Percentiles rank a stretch among this genome's conserved stretches.
phyloP scores from a whole-genome alignment of 768 basidiomycete species.

The Pleurotus citrinopileatus region DNA sequence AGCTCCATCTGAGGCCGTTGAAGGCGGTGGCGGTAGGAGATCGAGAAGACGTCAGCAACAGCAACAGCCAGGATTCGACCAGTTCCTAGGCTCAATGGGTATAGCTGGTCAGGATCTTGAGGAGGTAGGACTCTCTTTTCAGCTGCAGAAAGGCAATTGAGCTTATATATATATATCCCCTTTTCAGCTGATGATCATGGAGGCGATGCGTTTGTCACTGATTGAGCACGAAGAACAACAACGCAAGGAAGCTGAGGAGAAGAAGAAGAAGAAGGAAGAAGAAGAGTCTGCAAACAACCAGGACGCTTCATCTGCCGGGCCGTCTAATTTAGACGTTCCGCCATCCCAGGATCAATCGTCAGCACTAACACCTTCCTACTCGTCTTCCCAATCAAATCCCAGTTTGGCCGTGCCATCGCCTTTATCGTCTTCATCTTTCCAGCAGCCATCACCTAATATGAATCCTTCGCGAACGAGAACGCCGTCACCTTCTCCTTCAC shows the following conservation, averaged over 20 bases:
- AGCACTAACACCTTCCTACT: constrained; percentile 24
- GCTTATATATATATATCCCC: neutral
- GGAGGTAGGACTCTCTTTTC: constrained; percentile 59
- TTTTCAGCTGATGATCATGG: constrained; percentile 92
- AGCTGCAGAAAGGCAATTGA: neutral
- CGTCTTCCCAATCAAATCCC: constrained; percentile 13
- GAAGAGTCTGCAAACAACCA: constrained; percentile 30
- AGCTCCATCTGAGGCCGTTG: constrained; percentile 42
- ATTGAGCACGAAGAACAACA: constrained; percentile 95
- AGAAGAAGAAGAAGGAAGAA: constrained; percentile 60
- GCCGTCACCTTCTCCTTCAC: constrained; percentile 6
- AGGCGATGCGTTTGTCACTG: constrained; percentile 95
- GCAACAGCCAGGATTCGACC: constrained; percentile 54
- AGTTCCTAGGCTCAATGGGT: constrained; percentile 50
- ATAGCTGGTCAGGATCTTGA: constrained; percentile 87
- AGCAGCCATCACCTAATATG: constrained; percentile 9
- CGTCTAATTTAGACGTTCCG: constrained; percentile 29
- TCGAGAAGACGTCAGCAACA: constrained; percentile 55
- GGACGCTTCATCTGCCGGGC: constrained; percentile 22
- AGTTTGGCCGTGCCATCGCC: constrained; percentile 3
- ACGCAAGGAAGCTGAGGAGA: constrained; percentile 61
- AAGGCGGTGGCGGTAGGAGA: constrained; percentile 47
- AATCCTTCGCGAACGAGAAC: constrained; percentile 10
- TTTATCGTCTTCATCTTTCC: constrained; percentile 5
- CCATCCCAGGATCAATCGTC: constrained; percentile 18